phyloP scores from a whole-genome alignment of 192 early-diverging fungal genomes.

The Diversispora eburnea region DNA sequence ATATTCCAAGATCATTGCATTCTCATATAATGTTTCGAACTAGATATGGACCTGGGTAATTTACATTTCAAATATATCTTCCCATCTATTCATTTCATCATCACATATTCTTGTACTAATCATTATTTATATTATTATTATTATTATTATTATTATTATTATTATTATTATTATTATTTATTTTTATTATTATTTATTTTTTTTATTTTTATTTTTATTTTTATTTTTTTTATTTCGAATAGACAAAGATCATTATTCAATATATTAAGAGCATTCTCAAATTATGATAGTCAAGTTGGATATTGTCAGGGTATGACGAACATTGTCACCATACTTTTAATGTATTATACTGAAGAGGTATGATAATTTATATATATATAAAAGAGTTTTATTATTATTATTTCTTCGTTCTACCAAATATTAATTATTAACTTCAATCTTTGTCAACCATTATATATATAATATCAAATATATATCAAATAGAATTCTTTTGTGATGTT shows the following conservation, averaged over 20 bases:
- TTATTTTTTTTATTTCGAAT: slow-evolving; percentile 1
- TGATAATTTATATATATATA: neutral
- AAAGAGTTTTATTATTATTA: neutral
- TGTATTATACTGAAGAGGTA: slow-evolving; percentile 65
- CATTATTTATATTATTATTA: no score
- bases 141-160: neutral
- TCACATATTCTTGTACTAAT: no score
- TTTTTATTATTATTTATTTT: neutral
- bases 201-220: slow-evolving; percentile 1
- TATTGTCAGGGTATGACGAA: slow-evolving; percentile 89
- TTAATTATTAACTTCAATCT: no score
- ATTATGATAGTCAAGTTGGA: slow-evolving; percentile 74
- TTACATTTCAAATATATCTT: no score
- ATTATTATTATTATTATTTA: neutral
- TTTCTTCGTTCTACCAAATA: neutral
- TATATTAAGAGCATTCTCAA: slow-evolving; percentile 71
- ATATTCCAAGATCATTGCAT: slow-evolving; percentile 56
- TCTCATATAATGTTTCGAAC: slow-evolving; percentile 57
- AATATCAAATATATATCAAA: neutral
- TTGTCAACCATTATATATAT: neutral
- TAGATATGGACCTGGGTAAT: slow-evolving; percentile 57
- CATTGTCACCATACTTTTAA: slow-evolving; percentile 68
- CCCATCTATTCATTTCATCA: no score
- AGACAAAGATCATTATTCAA: slow-evolving; percentile 78
- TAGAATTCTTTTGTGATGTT: slow-evolving; percentile 54